Base-by-base conservation (phyloP, 768 basidiomycete species). In the Boletus huronensis region DNA sequence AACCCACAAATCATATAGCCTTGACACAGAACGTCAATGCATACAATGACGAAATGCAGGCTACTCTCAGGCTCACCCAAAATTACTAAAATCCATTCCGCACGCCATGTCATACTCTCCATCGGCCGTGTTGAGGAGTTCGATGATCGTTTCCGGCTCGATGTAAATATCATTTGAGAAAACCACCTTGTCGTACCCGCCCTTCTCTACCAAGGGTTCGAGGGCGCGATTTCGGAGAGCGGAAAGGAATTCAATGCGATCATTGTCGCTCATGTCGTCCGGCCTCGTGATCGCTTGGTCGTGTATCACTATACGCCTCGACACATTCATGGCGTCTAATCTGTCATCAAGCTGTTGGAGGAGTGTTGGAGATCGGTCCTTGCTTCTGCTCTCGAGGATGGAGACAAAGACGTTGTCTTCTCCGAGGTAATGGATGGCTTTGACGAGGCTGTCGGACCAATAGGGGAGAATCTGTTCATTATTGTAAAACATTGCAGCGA, bases 71-170 rank as follows among this genome's bases (percentile, higher is more conserved):
- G 7, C 67, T 35, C 36, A 72, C 71, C 71, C 71, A 7, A 62
- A 75, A 31, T 65, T 54, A 11, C 52, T 52, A 28, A 74, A 74
- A 60, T 79, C 77, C 54, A 77, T 60, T 6, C 69, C 76, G 51
- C 77, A 78, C 14, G 66, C 76, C 68, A 77, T 72, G 54, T 78
- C 77, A 48, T 73, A 76, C 21, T 72, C 67, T 13, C 74, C 75
- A 23, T 67, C 67, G 13, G 60, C 58, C 5, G 76, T 76, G 31
- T 70, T 55, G 23, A 78, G 54, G 25, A 78, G 66, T 53, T 78
- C 74, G 16, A 77, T 53, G 6, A 77, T 57, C 21, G 67, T 65
- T 57, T 77, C 74, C 6, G 75, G 74, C 31, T 74, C 73, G 55
- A 78, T 59, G 50, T 59, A 73, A 8, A 78, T 60, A 59, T 79